These are phyloP conservation scores for Eucalyptus cloeziana DNA, from an alignment of 345 rosid genomes.

Conservation along the genomic window DNA sequence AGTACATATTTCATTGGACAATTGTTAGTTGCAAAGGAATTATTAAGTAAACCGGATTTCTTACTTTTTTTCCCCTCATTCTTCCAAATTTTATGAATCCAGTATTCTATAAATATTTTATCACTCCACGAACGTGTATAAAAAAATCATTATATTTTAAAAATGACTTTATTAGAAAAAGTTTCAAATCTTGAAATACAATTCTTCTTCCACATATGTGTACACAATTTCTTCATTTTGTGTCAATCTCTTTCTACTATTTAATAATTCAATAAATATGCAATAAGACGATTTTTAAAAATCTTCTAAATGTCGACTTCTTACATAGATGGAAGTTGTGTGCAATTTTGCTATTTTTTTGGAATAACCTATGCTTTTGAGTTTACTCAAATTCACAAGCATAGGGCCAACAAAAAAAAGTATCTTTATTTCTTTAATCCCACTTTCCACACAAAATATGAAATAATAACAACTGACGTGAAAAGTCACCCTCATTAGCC, in stretches of 20 bases:
- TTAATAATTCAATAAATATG: background rate
- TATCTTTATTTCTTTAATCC: background rate
- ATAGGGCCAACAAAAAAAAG: background rate
- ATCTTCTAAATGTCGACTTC: background rate
- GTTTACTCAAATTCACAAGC: background rate
- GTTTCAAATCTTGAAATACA: background rate
- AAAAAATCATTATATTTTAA: too few species aligned
- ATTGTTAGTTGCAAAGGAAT: background rate
- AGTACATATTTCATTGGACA: too few species aligned
- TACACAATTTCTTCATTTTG: background rate
- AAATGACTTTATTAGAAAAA: too few species aligned
- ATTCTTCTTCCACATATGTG: background rate
- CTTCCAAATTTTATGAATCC: background rate
- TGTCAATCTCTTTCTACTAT: background rate
- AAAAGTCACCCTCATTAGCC: background rate
- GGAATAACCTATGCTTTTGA: background rate
- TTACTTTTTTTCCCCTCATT: background rate
- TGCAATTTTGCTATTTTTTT: background rate
- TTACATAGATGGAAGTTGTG: background rate
- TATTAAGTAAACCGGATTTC: background rate
- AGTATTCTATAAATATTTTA: background rate
- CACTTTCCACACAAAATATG: background rate
- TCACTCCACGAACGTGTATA: background rate
- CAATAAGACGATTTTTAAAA: too few species aligned
- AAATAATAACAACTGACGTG: background rate